Evolutionary conservation across 257 asterid species (phyloP), one percentile per base, ranked within the genome.

Genomic region (Ehretia macrophylla): DNA sequence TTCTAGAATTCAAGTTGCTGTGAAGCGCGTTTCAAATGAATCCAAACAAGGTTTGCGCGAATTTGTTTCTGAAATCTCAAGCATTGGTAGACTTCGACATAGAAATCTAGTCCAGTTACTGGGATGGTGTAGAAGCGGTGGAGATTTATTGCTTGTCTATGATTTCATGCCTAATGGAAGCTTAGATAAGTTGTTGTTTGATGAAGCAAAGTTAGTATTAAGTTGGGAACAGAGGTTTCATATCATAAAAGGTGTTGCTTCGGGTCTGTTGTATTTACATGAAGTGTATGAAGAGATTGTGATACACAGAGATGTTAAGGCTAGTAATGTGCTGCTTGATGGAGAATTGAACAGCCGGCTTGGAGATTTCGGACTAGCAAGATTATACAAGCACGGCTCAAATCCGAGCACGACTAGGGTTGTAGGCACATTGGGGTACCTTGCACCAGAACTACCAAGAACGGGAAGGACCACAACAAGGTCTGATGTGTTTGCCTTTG

Each of bases 161-260:
- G 96, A 87, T 40, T 82, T 55, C 44, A 85, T 82, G 94, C 83
- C 96, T 9, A 87, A 84, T 46, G 88, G 91, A 19, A 87, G 88
- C 62, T 68, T 85, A 50, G 86, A 82, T 14, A 76, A 64, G 55
- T 77, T 57, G 70, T 54, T 87, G 27, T 82, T 80, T 17, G 81
- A 71, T 44, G 50, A 77, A 12, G 77, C 86, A 0, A 65, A 40
- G 27, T 39, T 42, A 17, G 56, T 72, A 1, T 63, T 82, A 52
- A 58, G 58, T 51, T 85, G 94, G 96, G 72, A 73, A 19, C 88
- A 75, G 32, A 79, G 94, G 63, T 78, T 79, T 40, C 75, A 63
- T 55, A 75, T 87, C 55, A 69, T 87, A 58, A 84, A 80, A 67
- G 83, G 90, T 21, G 88, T 85, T 3, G 94, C 87, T 10, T 72